Evolutionary conservation across 805 yeast species (phyloP), one percentile per base, ranked within the genome.

Genomic region (Lipomyces orientalis): DNA sequence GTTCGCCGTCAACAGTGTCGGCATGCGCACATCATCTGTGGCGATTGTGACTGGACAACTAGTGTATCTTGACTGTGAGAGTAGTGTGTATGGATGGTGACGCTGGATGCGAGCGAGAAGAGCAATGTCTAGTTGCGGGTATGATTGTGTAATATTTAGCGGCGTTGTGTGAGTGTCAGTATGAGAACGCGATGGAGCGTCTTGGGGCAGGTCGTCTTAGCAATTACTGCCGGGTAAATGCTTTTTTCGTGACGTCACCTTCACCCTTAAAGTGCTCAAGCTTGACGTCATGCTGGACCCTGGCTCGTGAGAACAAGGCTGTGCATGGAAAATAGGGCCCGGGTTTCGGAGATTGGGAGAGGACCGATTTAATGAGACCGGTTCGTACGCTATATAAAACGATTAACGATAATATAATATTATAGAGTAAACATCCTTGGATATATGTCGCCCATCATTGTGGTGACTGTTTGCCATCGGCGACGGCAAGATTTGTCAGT

Each of bases 1-100:
- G 49, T 43, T 22, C 49, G 49, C 49, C 49, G 49, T 43, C 49
- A 43, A 43, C 49, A 43, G 49, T 43, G 22, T 19, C 49, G 49
- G n/a, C 19, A 19, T n/a, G 49, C 49, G 49, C 49, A 6, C 49
- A n/a, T 16, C 49, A 43, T 43, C 49, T 19, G 49, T 43, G 49
- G 49, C 22, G 19, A 43, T 43, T 43, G 25, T 14, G 22, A 43
- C 49, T 19, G 49, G 22, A 19, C 49, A 43, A 19, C 22, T 43
- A 2, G 22, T 7, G 49, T 43, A 43, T n/a, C 22, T 43, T 43
- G 8, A 9, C 22, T 43, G 43, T 16, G 49, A 9, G 9, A 43
- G 22, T 0, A 14, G 22, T 43, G 49, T 16, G 49, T 43, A 43
- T n/a, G 49, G 43, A 37, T 14, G 43, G 43, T 9, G 49, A 5